Evolutionary conservation across 2,329 filamentous ascomycete species (phyloP).

Genomic region (Ustulina deusta): DNA sequence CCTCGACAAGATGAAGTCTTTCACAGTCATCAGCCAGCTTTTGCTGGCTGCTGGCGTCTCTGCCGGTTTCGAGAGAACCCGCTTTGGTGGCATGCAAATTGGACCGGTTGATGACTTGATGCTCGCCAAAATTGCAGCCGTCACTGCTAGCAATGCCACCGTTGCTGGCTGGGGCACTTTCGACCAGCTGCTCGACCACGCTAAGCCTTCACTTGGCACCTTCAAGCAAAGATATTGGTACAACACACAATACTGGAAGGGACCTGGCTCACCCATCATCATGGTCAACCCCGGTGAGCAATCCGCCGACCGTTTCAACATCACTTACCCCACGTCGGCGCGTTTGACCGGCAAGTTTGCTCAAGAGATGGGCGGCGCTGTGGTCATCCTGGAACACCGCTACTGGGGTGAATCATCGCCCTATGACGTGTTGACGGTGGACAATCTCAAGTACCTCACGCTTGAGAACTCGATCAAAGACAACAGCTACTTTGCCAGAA

Average conservation of each 20-base stretch:
- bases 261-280: conserved; percentile 56
- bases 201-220: conserved; percentile 55
- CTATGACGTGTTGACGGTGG: conserved; percentile 51
- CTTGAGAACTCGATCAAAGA: conserved; percentile 58
- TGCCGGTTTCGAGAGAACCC: conserved; percentile 43
- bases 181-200: conserved; percentile 58
- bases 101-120: conserved; percentile 47
- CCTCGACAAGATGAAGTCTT: conserved; percentile 47
- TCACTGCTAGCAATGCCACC: conserved; percentile 29
- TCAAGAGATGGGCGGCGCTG: conserved; percentile 55
- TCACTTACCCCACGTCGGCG: conserved; percentile 57
- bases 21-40: conserved; percentile 43
- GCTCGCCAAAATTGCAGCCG: conserved; percentile 22
- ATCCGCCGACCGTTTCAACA: conserved; percentile 52
- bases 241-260: conserved; percentile 56
- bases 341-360: conserved; percentile 56
- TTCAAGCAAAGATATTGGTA: conserved; percentile 59
- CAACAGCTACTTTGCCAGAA: conserved; percentile 56
- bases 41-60: conserved; percentile 48
- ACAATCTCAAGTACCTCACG: conserved; percentile 56
- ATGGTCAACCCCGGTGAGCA: conserved; percentile 58
- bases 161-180: conserved; percentile 51
- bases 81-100: conserved; percentile 46
- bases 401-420: conserved; percentile 59
- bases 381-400: conserved; percentile 57